Base-by-base conservation (phyloP, 148 eudicot species). In the Amaranthus palmeri region DNA sequence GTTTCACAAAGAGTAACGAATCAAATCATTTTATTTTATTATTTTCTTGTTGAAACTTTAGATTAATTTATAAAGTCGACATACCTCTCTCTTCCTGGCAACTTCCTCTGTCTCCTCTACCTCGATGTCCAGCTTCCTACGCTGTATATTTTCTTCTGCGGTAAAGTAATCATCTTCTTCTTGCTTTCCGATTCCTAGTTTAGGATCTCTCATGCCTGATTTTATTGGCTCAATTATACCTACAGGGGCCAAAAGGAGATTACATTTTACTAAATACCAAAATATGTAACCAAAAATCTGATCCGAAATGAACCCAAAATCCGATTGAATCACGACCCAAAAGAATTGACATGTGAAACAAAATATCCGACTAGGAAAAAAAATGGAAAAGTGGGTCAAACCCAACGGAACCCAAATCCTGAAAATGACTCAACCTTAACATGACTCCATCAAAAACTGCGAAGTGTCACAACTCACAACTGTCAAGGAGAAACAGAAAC, bases 61-160 rank as follows among this genome's bases (percentile, higher is more conserved):
- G 1, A 10, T 1, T 65, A 55, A n/a, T 40, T 61, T 72, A 71
- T 66, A 49, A 36, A 66, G 72, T 64, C 65, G 79, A 69, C 83
- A 87, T 93, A 93, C 98, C 98, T 93, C 98, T 77, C 98, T 89
- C 81, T 93, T 93, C 72, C 81, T 87, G 65, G 86, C 91, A 70
- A 85, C 78, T 83, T 91, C 97, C 73, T 88, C 97, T 2, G 96
- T 91, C 73, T 91, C 97, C 79, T 87, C 97, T 51, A 93, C 72
- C 81, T 91, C 97, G 68, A 91, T 85, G 53, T 93, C 97, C 60
- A 93, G 91, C 78, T 85, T 93, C 74, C 77, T 87, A 58, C 98
- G 88, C 76, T 93, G 97, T 57, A 93, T 85, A 77, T 91, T 93
- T 79, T 93, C 98, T 80, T 83, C 98, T 70, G 97, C 90, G 25